Percentiles rank a stretch among this genome's conserved stretches.
Conservation (phyloP, 106 monocot genomes). For the Phalaenopsis aphrodite region DNA sequence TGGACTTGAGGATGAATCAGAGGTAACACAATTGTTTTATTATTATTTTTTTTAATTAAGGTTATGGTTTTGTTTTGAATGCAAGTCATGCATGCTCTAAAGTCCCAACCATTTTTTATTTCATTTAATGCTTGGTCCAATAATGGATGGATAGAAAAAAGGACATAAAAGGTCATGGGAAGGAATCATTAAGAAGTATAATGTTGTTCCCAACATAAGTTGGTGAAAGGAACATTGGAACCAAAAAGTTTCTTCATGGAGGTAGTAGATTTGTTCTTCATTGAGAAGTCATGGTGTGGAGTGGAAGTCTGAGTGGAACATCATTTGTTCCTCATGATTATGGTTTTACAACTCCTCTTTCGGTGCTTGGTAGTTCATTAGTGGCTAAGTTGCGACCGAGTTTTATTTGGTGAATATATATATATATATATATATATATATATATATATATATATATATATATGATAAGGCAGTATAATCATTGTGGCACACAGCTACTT, state of each 20-base stretch:
- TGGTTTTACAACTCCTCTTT: not conserved
- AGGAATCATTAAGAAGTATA: not conserved
- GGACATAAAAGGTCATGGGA: not conserved
- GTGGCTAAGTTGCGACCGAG: not conserved
- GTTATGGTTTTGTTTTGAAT: too few relatives aligned
- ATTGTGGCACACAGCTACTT: conserved; percentile 1
- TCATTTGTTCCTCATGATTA: conserved; percentile 8
- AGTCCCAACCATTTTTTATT: not conserved
- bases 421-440: not conserved
- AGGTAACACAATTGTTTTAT: conserved; percentile 27
- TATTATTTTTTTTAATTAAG: not conserved
- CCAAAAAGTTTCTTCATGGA: conserved; percentile 1
- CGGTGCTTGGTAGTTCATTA: not conserved
- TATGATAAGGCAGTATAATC: not conserved
- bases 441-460: not conserved
- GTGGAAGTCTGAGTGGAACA: not conserved
- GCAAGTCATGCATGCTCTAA: not conserved
- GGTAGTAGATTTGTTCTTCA: not conserved
- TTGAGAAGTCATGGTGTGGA: not conserved
- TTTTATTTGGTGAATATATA: not conserved
- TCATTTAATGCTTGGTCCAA: not conserved
- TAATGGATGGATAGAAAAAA: not conserved
- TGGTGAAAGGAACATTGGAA: conserved; percentile 15
- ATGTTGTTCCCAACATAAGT: not conserved
- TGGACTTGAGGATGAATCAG: conserved; percentile 50